phyloP scores from a whole-genome alignment of 495 filamentous ascomycete genomes.

The Monascus purpureus region DNA sequence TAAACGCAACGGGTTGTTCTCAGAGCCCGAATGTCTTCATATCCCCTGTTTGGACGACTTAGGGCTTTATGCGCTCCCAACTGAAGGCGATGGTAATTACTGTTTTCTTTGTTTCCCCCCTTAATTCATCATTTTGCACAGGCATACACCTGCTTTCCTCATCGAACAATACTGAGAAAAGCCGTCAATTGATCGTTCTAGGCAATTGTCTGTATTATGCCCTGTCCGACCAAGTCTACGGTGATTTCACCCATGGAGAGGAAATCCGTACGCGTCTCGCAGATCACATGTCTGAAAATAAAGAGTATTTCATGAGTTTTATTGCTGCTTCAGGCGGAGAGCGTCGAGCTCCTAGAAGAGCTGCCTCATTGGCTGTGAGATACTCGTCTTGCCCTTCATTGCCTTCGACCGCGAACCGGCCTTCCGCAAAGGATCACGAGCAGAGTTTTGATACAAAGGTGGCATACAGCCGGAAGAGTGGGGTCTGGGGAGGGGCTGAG shows the following conservation, averaged over 20 bases:
- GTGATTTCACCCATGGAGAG: slow-evolving; percentile 40
- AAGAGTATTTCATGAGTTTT: slow-evolving; percentile 53
- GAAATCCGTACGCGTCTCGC: slow-evolving; percentile 48
- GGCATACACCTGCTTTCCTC: background rate
- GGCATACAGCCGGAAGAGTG: slow-evolving; percentile 42
- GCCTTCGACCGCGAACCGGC: slow-evolving; percentile 14
- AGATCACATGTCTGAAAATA: slow-evolving; percentile 45
- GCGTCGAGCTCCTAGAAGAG: slow-evolving; percentile 49
- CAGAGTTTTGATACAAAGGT: slow-evolving; percentile 49
- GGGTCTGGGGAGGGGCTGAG: slow-evolving; percentile 59
- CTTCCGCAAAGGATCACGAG: slow-evolving; percentile 42
- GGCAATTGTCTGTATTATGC: slow-evolving; percentile 71
- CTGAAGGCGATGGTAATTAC: slow-evolving; percentile 30
- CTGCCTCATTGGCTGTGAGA: slow-evolving; percentile 26
- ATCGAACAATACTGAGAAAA: no score
- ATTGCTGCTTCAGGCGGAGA: slow-evolving; percentile 45
- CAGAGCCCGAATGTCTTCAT: slow-evolving; percentile 17
- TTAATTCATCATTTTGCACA: background rate
- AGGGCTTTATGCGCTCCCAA: slow-evolving; percentile 29
- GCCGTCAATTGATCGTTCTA: slow-evolving; percentile 8
- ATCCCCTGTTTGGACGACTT: slow-evolving; percentile 24
- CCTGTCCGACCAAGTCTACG: slow-evolving; percentile 61
- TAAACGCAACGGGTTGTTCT: slow-evolving; percentile 8
- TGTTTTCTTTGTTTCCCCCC: background rate
- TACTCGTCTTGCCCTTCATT: slow-evolving; percentile 22